Evolutionary conservation across 495 filamentous ascomycete genomes (phyloP).

Genomic region (Penicillium odoratum): DNA sequence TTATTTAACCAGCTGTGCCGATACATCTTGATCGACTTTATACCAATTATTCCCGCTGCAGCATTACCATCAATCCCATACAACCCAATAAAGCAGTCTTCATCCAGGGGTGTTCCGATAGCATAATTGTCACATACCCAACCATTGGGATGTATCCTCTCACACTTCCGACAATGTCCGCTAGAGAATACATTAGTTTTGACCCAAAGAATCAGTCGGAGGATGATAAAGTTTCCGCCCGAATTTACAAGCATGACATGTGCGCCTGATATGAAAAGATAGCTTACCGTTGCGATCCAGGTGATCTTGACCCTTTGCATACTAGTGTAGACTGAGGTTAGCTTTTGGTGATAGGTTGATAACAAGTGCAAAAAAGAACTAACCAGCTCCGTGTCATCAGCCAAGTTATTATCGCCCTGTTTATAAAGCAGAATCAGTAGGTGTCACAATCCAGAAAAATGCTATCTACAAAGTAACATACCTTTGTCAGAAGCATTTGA

Average conservation of each 20-base stretch:
- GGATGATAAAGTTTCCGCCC: background rate
- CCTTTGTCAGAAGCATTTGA: slow-evolving; percentile 78
- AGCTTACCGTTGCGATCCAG: slow-evolving; percentile 73
- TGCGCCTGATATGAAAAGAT: slow-evolving; percentile 40
- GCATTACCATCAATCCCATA: slow-evolving; percentile 91
- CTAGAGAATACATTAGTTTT: background rate
- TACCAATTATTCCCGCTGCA: slow-evolving; percentile 74
- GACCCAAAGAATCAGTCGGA: background rate
- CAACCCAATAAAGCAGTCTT: slow-evolving; percentile 92
- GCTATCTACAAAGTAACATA: background rate
- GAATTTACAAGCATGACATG: background rate
- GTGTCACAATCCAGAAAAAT: background rate
- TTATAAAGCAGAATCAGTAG: background rate
- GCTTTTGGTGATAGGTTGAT: background rate
- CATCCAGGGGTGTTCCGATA: slow-evolving; percentile 95
- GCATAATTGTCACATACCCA: slow-evolving; percentile 95
- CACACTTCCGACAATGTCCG: slow-evolving; percentile 72
- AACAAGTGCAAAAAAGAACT: background rate
- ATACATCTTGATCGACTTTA: slow-evolving; percentile 5
- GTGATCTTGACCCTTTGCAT: slow-evolving; percentile 80
- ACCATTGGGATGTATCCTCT: slow-evolving; percentile 93
- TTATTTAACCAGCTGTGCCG: slow-evolving; percentile 4
- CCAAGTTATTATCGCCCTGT: slow-evolving; percentile 88
- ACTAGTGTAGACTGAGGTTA: background rate
- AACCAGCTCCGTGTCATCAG: slow-evolving; percentile 86